A percentile compares a stretch with the other conserved stretches of the same genome.
phyloP scores from a whole-genome alignment of 768 basidiomycete species.

The Macrolepiota albuminosa region DNA sequence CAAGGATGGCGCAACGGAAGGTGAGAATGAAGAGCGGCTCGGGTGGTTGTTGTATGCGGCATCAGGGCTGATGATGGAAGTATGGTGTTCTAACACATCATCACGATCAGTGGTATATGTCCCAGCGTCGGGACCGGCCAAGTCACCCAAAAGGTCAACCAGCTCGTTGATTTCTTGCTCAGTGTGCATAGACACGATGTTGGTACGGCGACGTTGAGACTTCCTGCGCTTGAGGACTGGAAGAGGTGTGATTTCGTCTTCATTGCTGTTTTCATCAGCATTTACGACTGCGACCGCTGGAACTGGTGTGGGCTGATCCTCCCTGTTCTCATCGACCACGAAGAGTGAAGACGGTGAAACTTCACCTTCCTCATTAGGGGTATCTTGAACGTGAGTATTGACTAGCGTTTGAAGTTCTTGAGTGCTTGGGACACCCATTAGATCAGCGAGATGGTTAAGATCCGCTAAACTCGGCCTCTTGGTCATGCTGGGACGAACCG shows the following conservation, averaged over 20 bases:
- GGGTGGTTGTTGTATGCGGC: not conserved
- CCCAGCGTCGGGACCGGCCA: conserved; percentile 3
- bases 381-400: not conserved
- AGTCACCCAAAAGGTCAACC: conserved; percentile 40
- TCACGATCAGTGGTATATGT: not conserved
- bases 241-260: conserved; percentile 22
- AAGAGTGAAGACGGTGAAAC: not conserved
- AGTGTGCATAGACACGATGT: conserved; percentile 41
- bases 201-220: conserved; percentile 29
- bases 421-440: conserved; percentile 8
- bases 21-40: conserved; percentile 10
- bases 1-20: conserved; percentile 11
- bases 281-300: not conserved
- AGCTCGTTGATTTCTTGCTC: conserved; percentile 49
- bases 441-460: conserved; percentile 7
- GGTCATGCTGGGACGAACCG: not conserved
- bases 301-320: conserved; percentile 1
- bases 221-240: conserved; percentile 18
- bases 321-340: not conserved
- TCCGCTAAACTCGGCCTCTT: conserved; percentile 1
- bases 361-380: not conserved
- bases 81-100: not conserved
- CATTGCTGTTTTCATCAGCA: not conserved
- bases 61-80: conserved; percentile 2
- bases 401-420: conserved; percentile 5